Evolutionary conservation across 164 flowering plant species (phyloP).

Genomic region (Euptelea pleiosperma): DNA sequence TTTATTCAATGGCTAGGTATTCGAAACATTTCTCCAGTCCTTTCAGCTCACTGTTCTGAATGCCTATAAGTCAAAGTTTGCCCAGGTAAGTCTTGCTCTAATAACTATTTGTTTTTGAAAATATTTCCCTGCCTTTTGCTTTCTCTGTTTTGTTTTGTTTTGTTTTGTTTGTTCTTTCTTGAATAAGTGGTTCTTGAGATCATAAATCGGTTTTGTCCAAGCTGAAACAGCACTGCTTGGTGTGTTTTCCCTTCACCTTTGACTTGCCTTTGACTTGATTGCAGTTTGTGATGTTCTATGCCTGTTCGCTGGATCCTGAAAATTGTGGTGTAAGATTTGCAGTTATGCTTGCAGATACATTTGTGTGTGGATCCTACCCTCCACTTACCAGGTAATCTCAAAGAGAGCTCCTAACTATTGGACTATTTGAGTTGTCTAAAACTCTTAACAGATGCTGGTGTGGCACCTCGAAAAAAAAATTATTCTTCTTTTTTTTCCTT

Average conservation of each 20-base stretch:
- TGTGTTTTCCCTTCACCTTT: not conserved
- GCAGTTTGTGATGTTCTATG: constrained; percentile 94
- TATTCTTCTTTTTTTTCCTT: too few relatives aligned
- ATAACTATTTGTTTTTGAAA: not conserved
- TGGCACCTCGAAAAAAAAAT: too few relatives aligned
- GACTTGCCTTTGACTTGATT: constrained; percentile 17
- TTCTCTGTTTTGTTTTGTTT: not conserved
- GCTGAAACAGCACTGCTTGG: not conserved
- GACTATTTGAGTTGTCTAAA: too few relatives aligned
- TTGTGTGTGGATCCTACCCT: constrained; percentile 30
- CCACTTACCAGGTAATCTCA: constrained; percentile 58
- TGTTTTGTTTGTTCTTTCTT: not conserved
- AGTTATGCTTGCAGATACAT: constrained; percentile 48
- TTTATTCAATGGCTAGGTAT: constrained; percentile 47
- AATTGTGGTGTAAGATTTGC: constrained; percentile 68
- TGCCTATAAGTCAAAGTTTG: constrained; percentile 83
- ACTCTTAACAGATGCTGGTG: too few relatives aligned
- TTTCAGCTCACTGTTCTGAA: constrained; percentile 58
- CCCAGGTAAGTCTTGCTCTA: constrained; percentile 58
- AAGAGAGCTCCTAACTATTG: too few relatives aligned
- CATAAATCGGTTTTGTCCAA: not conserved
- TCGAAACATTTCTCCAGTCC: constrained; percentile 66
- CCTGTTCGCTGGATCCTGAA: constrained; percentile 88
- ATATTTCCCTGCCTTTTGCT: too few relatives aligned
- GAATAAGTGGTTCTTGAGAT: too few relatives aligned